A percentile compares a stretch with the other conserved stretches of the same genome.
These are phyloP conservation scores for Incumbomyces delicatus DNA, from an alignment of 2,329 filamentous ascomycete genomes.

Conservation along the genomic window DNA sequence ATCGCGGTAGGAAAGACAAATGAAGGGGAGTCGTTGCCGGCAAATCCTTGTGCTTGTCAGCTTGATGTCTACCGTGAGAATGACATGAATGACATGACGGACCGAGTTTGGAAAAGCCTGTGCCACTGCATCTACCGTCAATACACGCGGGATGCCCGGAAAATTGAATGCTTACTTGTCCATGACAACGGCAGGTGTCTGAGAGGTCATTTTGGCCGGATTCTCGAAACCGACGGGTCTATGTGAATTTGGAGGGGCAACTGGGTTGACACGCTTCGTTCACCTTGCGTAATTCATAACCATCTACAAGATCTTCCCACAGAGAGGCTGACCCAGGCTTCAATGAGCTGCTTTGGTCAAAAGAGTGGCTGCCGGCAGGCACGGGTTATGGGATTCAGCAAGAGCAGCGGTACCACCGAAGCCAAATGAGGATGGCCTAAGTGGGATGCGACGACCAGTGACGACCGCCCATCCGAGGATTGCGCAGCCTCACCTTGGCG, in stretches of 20 bases:
- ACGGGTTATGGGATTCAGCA: neutral
- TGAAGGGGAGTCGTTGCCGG: slow-evolving; percentile 96
- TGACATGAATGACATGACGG: slow-evolving; percentile 27
- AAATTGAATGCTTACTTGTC: slow-evolving; percentile 76
- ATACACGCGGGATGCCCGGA: slow-evolving; percentile 19
- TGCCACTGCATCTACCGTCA: slow-evolving; percentile 62
- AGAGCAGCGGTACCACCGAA: neutral
- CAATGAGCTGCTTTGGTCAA: neutral
- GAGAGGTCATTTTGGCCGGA: slow-evolving; percentile 65
- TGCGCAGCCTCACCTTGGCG: slow-evolving; percentile 3
- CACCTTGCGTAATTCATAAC: neutral
- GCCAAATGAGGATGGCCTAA: slow-evolving; percentile 5
- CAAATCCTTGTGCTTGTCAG: slow-evolving; percentile 62
- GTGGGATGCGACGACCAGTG: slow-evolving; percentile 2
- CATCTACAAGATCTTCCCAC: neutral
- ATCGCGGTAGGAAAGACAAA: slow-evolving; percentile 99
- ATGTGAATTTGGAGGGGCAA: slow-evolving; percentile 1
- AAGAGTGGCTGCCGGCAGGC: neutral
- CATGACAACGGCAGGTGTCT: slow-evolving; percentile 99
- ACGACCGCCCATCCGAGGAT: neutral
- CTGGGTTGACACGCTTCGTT: neutral
- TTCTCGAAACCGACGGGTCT: neutral
- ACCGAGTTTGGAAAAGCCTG: slow-evolving; percentile 99
- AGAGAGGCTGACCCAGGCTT: neutral
- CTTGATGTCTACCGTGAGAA: neutral